Evolutionary conservation across 257 asterid genomes (phyloP), one percentile per base, ranked within the genome.

Genomic region (Solanum clarkiae): DNA sequence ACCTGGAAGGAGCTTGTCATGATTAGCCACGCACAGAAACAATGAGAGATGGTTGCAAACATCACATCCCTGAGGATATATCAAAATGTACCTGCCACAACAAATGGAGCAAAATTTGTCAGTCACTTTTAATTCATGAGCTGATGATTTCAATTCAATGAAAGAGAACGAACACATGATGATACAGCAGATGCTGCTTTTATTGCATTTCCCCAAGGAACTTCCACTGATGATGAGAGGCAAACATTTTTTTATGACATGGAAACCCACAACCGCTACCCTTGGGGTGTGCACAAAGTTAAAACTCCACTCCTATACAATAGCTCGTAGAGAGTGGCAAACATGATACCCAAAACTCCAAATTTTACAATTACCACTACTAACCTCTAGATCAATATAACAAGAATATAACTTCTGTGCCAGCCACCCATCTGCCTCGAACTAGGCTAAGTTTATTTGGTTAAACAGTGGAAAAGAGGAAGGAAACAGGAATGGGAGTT

Each of bases 1-100:
- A 94, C 99, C 99, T 80, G 98, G 99, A 83, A 94, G 97, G 91
- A 96, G 99, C 93, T 96, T 93, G 91, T 96, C 98, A 90, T 96
- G 99, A 91, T 95, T 92, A 45, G 98, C 99, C 86, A 96, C 98
- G 81, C 99, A 96, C 32, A 96, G 97, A 92, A 96, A 96, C 91
- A 96, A 90, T 9, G 99, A 96, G 84, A 95, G 95, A 88, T 96
- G 98, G 90, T 96, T 95, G 93, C 95, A 91, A 83, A 94, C 98
- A 89, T 96, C 99, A 85, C 98, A 96, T 85, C 99, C 99, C 87
- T 94, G 98, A 66, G 99, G 98, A 90, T 94, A 96, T 84, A 96
- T 93, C 91, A 96, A 91, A 86, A 96, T 95, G 85, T 96, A 96
- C 99, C 99, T 96, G 89, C 85, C 87, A 87, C 84, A 82, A 83